These are phyloP conservation scores for Neurospora sp. DNA, from an alignment of 495 filamentous ascomycete species.

Conservation along the genomic window DNA sequence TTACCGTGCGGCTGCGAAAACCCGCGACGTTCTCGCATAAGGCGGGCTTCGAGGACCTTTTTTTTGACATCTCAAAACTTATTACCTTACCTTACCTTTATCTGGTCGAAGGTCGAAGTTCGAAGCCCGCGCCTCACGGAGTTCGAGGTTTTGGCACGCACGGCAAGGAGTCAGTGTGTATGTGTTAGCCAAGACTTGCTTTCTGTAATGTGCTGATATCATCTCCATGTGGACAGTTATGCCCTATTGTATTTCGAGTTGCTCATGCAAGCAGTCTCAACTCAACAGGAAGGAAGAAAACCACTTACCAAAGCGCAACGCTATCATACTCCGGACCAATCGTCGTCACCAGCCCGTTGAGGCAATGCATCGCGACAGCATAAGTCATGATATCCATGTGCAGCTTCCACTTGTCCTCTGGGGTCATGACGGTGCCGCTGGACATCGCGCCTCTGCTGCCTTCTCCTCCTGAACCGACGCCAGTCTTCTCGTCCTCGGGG, in stretches of 20 bases:
- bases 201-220: background rate
- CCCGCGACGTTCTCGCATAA: background rate
- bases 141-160: background rate
- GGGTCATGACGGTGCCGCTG: background rate
- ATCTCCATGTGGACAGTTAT: background rate
- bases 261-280: background rate
- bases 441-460: background rate
- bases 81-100: background rate
- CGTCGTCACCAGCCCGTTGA: slow-evolving; percentile 60
- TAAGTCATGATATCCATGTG: slow-evolving; percentile 66
- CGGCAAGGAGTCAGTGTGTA: background rate
- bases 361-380: slow-evolving; percentile 58
- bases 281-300: background rate
- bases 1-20: background rate
- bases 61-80: background rate
- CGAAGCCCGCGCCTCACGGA: background rate
- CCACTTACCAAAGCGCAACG: slow-evolving; percentile 66
- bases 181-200: background rate
- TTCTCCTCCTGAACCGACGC: slow-evolving; percentile 11
- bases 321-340: slow-evolving; percentile 65
- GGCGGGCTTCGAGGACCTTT: background rate
- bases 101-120: background rate
- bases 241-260: too few relatives aligned
- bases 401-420: slow-evolving; percentile 60
- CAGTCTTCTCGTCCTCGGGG: slow-evolving; percentile 28